Evolutionary conservation across 345 rosid species (phyloP), one percentile per base, ranked within the genome.

Genomic region (Microthlaspi erraticum): DNA sequence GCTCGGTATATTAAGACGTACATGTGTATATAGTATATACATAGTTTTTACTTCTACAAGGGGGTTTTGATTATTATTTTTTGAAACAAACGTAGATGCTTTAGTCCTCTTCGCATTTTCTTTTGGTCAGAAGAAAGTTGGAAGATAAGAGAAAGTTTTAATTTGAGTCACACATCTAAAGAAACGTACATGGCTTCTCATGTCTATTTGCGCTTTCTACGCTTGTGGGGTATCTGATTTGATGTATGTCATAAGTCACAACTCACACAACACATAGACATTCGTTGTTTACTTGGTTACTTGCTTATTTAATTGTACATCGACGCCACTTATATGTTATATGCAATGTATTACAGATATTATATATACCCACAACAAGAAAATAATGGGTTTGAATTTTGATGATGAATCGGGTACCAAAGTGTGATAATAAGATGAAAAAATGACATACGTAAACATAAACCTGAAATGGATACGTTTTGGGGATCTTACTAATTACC

Each of bases 91-190:
- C 31, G 41, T 50, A 3, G 8, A 37, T 59, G 67, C 66, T 38
- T 50, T 50, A 50, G 60, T 60, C 49, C 31, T 38, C 23, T 42
- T 50, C 46, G 11, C 51, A 60, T 59, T 70, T 23, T 59, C 10
- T 60, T 60, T 60, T 31, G 20, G 52, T 70, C 33, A 51, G 42
- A 71, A 52, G 68, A 71, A 61, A 71, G 52, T 70, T 20, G 32
- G 42, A 71, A 62, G 75, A 71, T 71, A 71, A 71, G 67, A 71
- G 66, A 49, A 18, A 48, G 50, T 59, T 54, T 54, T 5, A 26
- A 2, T 26, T 29, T 16, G 62, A 33, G 62, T 67, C 71, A 67
- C 62, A 58, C 74, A 58, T 58, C 7, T 32, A 16, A 37, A 61
- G 61, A 61, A 71, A 71, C 69, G 68, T 71, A 62, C 19, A 10